These are phyloP conservation scores for Seminavis robusta DNA, from an alignment of 108 stramenopile genomes.

Conservation along the genomic window DNA sequence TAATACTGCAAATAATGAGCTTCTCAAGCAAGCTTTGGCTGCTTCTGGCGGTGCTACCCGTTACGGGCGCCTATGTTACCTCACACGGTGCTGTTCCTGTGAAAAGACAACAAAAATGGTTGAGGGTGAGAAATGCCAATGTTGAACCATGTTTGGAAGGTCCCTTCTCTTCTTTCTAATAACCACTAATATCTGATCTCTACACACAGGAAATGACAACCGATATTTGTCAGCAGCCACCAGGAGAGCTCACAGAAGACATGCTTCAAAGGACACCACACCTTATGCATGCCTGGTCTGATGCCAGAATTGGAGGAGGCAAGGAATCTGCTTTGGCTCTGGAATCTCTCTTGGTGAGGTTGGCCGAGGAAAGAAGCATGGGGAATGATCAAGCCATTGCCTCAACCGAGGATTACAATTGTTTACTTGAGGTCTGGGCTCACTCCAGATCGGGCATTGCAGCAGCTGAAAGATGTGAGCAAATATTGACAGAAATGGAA, in stretches of 20 bases:
- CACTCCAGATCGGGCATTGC: conserved; percentile 41
- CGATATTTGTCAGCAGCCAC: conserved; percentile 47
- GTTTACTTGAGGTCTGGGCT: conserved; percentile 67
- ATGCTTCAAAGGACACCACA: conserved; percentile 39
- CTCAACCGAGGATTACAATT: conserved; percentile 60
- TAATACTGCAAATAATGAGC: too few relatives aligned
- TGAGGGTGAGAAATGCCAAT: too few relatives aligned
- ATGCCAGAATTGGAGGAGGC: conserved; percentile 10
- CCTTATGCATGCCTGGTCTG: conserved; percentile 72
- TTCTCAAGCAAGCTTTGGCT: too few relatives aligned
- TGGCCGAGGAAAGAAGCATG: conserved; percentile 66
- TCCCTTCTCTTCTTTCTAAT: too few relatives aligned
- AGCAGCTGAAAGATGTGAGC: conserved; percentile 65
- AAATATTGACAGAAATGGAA: conserved; percentile 72
- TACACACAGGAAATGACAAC: conserved; percentile 61
- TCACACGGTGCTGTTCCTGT: conserved; percentile 5
- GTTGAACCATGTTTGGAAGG: too few relatives aligned
- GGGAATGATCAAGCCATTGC: conserved; percentile 41
- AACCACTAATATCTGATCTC: too few relatives aligned
- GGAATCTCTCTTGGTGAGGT: conserved; percentile 64
- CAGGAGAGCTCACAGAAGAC: conserved; percentile 50
- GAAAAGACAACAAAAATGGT: conserved; percentile 1
- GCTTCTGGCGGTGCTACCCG: too few relatives aligned
- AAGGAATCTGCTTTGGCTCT: conserved; percentile 62
- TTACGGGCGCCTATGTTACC: not conserved